Evolutionary conservation across 768 basidiomycete species (phyloP).

Genomic region (Boletus eberwhitei): DNA sequence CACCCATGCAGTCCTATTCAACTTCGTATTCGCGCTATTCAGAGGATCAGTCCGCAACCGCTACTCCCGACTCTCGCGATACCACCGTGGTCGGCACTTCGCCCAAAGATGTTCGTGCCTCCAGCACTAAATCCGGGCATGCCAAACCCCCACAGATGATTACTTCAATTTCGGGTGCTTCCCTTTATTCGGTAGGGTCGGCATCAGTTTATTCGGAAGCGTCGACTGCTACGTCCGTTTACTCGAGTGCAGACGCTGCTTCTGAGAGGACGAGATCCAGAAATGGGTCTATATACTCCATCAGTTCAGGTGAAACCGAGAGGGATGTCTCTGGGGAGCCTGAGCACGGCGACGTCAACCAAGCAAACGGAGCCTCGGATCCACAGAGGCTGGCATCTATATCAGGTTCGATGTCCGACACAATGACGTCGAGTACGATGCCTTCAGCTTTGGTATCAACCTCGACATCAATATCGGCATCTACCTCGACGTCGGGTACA

Average conservation of each 20-base stretch:
- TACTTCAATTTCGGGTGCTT: constrained; percentile 27
- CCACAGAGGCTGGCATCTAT: background rate
- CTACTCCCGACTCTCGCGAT: background rate
- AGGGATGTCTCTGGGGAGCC: constrained; percentile 9
- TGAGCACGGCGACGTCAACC: constrained; percentile 8
- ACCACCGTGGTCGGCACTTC: constrained; percentile 2
- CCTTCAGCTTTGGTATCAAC: constrained; percentile 12
- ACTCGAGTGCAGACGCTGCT: constrained; percentile 10
- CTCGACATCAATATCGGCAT: constrained; percentile 14
- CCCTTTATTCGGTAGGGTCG: constrained; percentile 26
- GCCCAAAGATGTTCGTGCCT: background rate
- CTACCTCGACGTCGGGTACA: constrained; percentile 9
- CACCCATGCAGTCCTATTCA: constrained; percentile 14
- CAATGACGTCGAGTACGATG: background rate
- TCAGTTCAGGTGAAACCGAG: constrained; percentile 16
- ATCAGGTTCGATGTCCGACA: constrained; percentile 6
- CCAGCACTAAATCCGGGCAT: constrained; percentile 10
- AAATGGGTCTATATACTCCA: constrained; percentile 13
- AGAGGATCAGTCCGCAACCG: constrained; percentile 8
- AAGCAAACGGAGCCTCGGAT: constrained; percentile 3
- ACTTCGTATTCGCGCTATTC: constrained; percentile 14
- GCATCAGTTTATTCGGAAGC: constrained; percentile 26
- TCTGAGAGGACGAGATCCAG: constrained; percentile 4
- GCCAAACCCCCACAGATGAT: constrained; percentile 19
- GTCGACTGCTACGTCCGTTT: constrained; percentile 25